A percentile compares a stretch with the other conserved stretches of the same genome.
Conservation (phyloP, 371 early-diverging fungal genomes). For the Rhizomucor miehei region DNA sequence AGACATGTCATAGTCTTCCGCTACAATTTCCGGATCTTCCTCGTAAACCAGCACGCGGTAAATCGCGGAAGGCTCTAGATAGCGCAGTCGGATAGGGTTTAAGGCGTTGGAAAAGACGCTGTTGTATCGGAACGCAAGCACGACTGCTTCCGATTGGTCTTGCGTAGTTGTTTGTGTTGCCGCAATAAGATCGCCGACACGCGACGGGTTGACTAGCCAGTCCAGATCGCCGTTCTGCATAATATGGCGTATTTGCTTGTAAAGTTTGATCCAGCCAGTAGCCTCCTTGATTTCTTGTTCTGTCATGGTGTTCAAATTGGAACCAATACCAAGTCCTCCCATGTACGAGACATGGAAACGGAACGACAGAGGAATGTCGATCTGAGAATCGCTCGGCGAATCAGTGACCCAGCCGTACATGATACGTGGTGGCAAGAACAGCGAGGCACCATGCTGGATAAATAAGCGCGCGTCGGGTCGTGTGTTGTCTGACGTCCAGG, state of each 20-base stretch:
- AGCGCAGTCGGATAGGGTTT: slow-evolving; percentile 17
- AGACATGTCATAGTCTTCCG: slow-evolving; percentile 15
- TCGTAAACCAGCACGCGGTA: slow-evolving; percentile 23
- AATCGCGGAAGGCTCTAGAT: slow-evolving; percentile 7
- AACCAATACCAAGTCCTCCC: slow-evolving; percentile 36
- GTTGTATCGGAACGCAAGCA: slow-evolving; percentile 25
- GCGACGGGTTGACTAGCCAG: slow-evolving; percentile 27
- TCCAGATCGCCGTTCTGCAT: slow-evolving; percentile 29
- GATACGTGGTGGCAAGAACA: slow-evolving; percentile 29
- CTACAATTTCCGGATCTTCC: slow-evolving; percentile 14
- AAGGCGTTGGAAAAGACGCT: slow-evolving; percentile 30
- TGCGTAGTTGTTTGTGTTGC: slow-evolving; percentile 20
- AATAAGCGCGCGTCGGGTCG: slow-evolving; percentile 35
- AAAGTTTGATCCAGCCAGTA: slow-evolving; percentile 30
- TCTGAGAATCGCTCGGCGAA: slow-evolving; percentile 11
- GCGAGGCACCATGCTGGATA: slow-evolving; percentile 39
- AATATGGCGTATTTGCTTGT: slow-evolving; percentile 27
- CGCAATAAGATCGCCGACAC: slow-evolving; percentile 4
- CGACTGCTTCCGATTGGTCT: slow-evolving; percentile 21
- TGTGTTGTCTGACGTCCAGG: slow-evolving; percentile 41
- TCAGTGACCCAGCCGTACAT: slow-evolving; percentile 41
- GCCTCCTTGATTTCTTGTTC: slow-evolving; percentile 14
- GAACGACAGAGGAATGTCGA: slow-evolving; percentile 27
- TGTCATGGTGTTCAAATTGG: slow-evolving; percentile 16
- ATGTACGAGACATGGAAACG: slow-evolving; percentile 40